phyloP scores from a whole-genome alignment of 176 grass and related monocot genomes.

The bread wheat (Triticum aestivum) region IWGSC_CS_RefSeq_v2.1 NC_057810.1:72952311-72952810 shows the following conservation, averaged over 20 bases:
- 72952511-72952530: not conserved
- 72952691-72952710: constrained; percentile 38
- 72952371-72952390: constrained; percentile 23
- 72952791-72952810: too few relatives aligned
- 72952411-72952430: constrained; percentile 40
- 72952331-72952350: not conserved
- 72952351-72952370: not conserved
- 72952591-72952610: constrained; percentile 43
- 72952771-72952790: constrained; percentile 26
- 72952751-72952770: constrained; percentile 70
- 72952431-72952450: constrained; percentile 48
- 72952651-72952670: not conserved
- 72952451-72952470: constrained; percentile 43
- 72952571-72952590: constrained; percentile 61
- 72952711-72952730: constrained; percentile 78
- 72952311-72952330: not conserved
- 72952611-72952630: constrained; percentile 59
- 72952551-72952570: constrained; percentile 37
- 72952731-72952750: constrained; percentile 20
- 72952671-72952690: rapidly evolving
- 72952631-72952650: not conserved
- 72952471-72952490: not conserved
- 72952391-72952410: constrained; percentile 53
- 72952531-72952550: not conserved
- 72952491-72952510: not conserved